Base-by-base conservation (phyloP, 768 basidiomycete genomes). In the Kondoa subrosea region DNA sequence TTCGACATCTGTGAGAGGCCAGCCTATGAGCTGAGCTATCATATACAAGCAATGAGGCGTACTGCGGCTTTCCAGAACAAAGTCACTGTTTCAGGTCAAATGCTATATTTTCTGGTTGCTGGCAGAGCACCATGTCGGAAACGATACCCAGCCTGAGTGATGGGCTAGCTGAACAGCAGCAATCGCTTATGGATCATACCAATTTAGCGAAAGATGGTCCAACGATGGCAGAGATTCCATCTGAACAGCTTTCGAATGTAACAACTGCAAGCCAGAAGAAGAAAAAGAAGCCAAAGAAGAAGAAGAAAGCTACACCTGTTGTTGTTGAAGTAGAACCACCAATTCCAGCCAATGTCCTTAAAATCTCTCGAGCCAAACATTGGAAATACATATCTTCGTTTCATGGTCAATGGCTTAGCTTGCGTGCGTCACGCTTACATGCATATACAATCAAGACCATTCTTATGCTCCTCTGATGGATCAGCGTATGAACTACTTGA, bases 331-430 rank as follows among this genome's bases (percentile, higher is more conserved):
- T 31, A 12, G 31, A 64, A 31, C 29, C 63, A 32, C 56, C 63
- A 25, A 34, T 30, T 26, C 62, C 63, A 17, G 59, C 57, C 21
- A 64, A 33, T 34, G 2, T 33, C 4, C 81, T 91, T 1, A 88
- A 87, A 76, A 91, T 92, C 73, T 88, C 87, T 78, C 83, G 90
- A 72, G 91, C 91, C 79, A 92, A 92, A 77, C 90, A 92, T 74
- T 91, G 89, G 90, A 84, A 85, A 31, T 91, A 90, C 74, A 91
- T 91, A 78, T 89, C 87, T 77, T 89, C 89, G 27, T 90, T 88
- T 76, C 88, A 89, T 76, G 88, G 40, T 50, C 40, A 50, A 50
- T 50, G 40, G 40, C 40, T 50, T 21, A 50, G 40, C 40, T 50
- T 89, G 78, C 69, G 85, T 84, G 60, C 69, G 27, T 56, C 57